Evolutionary conservation across 495 filamentous ascomycete genomes (phyloP).

Genomic region (Aspergillus biplanus): DNA sequence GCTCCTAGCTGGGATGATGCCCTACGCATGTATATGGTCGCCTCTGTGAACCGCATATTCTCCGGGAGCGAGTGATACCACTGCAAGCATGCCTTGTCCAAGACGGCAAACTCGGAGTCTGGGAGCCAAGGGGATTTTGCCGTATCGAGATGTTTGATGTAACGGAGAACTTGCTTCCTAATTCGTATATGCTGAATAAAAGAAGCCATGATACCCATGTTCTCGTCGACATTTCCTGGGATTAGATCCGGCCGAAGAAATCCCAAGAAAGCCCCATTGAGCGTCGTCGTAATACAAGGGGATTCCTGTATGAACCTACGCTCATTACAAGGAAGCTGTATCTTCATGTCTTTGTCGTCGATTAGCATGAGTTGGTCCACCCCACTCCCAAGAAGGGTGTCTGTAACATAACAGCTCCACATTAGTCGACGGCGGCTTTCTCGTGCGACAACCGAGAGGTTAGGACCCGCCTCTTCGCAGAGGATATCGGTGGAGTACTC

Average conservation of each 20-base stretch:
- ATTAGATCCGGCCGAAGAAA: constrained; percentile 28
- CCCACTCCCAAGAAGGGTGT: constrained; percentile 40
- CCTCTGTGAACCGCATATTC: constrained; percentile 31
- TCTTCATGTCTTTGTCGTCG: constrained; percentile 40
- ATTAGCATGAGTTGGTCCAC: constrained; percentile 39
- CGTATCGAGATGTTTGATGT: constrained; percentile 38
- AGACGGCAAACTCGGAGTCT: constrained; percentile 32
- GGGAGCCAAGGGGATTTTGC: constrained; percentile 36
- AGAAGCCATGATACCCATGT: constrained; percentile 40
- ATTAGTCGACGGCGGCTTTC: constrained; percentile 41
- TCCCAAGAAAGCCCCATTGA: constrained; percentile 30
- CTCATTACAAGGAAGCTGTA: constrained; percentile 41
- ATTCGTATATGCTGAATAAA: constrained; percentile 38
- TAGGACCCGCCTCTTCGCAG: constrained; percentile 26
- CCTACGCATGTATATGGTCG: constrained; percentile 39
- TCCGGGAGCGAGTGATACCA: constrained; percentile 37
- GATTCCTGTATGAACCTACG: constrained; percentile 34
- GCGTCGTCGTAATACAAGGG: constrained; percentile 33
- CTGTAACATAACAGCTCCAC: constrained; percentile 46
- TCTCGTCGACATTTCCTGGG: constrained; percentile 19
- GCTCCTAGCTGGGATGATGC: constrained; percentile 36
- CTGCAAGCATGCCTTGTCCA: constrained; percentile 31
- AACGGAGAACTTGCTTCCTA: constrained; percentile 34
- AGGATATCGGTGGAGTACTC: constrained; percentile 42
- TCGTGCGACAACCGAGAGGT: constrained; percentile 28